phyloP scores from a whole-genome alignment of 2,329 filamentous ascomycete species.

The Ophiostoma tasmaniense region DNA sequence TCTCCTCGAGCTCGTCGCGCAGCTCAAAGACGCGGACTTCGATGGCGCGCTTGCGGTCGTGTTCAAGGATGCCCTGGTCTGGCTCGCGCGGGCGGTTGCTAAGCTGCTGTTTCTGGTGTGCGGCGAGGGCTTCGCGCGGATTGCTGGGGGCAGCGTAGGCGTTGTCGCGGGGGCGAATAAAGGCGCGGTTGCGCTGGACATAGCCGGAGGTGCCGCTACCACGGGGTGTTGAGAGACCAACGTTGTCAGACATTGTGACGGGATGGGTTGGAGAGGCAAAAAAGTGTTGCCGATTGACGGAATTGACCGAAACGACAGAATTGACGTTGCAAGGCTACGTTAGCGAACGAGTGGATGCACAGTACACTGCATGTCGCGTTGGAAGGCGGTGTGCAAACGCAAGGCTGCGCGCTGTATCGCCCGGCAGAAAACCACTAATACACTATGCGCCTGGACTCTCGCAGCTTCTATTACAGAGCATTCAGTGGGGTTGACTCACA shows the following conservation, averaged over 20 bases:
- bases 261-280: background rate
- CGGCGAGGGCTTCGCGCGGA: conserved; percentile 66
- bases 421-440: conserved; percentile 8
- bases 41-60: conserved; percentile 82
- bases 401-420: conserved; percentile 14
- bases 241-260: conserved; percentile 81
- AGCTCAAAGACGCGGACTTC: conserved; percentile 92
- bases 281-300: background rate
- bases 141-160: conserved; percentile 67
- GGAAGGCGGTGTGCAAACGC: conserved; percentile 13
- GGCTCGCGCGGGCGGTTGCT: conserved; percentile 75
- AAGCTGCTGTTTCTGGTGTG: conserved; percentile 56
- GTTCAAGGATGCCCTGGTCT: conserved; percentile 86
- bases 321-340: background rate
- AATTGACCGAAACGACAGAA: background rate
- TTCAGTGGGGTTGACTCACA: conserved; percentile 13
- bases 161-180: conserved; percentile 75
- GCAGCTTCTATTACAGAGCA: background rate
- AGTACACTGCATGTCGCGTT: background rate
- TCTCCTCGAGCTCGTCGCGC: conserved; percentile 83
- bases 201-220: conserved; percentile 96
- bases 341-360: background rate
- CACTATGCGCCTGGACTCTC: background rate
- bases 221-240: conserved; percentile 87
- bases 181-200: conserved; percentile 89